Evolutionary conservation across 345 rosid species (phyloP).

Genomic region (Pugionium cornutum): DNA sequence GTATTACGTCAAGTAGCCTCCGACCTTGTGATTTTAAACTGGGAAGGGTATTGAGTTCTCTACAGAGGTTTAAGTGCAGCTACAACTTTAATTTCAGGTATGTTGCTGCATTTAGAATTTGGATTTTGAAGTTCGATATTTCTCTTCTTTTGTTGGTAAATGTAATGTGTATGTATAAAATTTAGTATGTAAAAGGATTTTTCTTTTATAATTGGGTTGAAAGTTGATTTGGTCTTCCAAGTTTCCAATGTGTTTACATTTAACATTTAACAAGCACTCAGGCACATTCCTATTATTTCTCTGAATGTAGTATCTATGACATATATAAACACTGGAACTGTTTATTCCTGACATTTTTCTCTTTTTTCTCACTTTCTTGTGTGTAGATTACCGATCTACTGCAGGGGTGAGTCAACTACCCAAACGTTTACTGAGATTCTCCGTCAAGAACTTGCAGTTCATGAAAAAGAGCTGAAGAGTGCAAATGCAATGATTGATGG

Average conservation of each 20-base stretch:
- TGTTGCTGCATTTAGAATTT: constrained; percentile 7
- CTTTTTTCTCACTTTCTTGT: background rate
- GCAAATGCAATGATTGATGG: constrained; percentile 85
- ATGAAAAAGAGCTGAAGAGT: constrained; percentile 61
- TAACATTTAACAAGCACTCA: background rate
- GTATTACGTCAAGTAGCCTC: constrained; percentile 65
- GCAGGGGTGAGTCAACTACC: constrained; percentile 43
- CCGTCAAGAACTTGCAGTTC: constrained; percentile 57
- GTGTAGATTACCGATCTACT: constrained; percentile 61
- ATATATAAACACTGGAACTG: background rate
- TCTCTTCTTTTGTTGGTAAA: background rate
- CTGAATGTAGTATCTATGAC: constrained; percentile 8
- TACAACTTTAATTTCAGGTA: constrained; percentile 83
- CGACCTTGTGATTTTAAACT: constrained; percentile 89
- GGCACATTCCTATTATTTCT: background rate
- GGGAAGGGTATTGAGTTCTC: constrained; percentile 72
- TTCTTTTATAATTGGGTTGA: background rate
- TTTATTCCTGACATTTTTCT: background rate
- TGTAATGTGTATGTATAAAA: background rate
- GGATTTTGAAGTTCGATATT: background rate
- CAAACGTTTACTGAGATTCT: constrained; percentile 56
- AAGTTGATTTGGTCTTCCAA: background rate
- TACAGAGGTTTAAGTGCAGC: constrained; percentile 70
- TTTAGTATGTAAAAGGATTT: background rate
- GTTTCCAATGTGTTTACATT: constrained; percentile 6